Evolutionary conservation across 2,329 filamentous ascomycete genomes (phyloP).

Genomic region (Colletotrichum tropicicola): DNA sequence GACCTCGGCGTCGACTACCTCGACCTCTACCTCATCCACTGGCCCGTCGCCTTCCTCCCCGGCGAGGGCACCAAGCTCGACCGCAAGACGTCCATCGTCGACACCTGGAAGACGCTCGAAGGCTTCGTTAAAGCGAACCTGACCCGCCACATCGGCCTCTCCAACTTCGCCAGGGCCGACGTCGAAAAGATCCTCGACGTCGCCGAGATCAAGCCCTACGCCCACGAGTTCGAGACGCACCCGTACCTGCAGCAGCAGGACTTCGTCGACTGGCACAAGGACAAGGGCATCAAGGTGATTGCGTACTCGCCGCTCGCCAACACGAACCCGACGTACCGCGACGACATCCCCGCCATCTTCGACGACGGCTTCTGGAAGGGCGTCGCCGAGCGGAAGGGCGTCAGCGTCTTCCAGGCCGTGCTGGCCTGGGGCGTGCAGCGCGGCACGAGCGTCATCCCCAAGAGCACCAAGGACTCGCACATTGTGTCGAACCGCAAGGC

Average conservation of each 20-base stretch:
- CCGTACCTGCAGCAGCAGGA: constrained; percentile 59
- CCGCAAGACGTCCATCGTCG: constrained; percentile 38
- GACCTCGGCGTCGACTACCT: constrained; percentile 58
- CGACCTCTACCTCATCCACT: constrained; percentile 61
- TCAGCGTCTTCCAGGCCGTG: constrained; percentile 43
- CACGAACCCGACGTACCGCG: constrained; percentile 42
- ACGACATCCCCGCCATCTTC: constrained; percentile 36
- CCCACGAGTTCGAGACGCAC: constrained; percentile 56
- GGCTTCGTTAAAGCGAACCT: constrained; percentile 60
- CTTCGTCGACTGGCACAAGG: constrained; percentile 37
- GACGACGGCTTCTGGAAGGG: constrained; percentile 32
- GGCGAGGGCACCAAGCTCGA: constrained; percentile 38
- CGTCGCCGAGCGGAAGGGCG: constrained; percentile 37
- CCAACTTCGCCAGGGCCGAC: constrained; percentile 58
- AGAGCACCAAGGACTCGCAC: constrained; percentile 45
- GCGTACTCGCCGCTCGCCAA: constrained; percentile 46
- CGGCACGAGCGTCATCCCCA: constrained; percentile 45
- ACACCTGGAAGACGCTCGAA: constrained; percentile 69
- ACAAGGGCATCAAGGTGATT: constrained; percentile 44
- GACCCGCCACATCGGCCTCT: constrained; percentile 67
- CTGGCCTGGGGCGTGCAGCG: constrained; percentile 44
- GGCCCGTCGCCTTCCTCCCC: constrained; percentile 46
- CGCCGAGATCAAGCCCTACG: constrained; percentile 31
- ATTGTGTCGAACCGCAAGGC: constrained; percentile 56
- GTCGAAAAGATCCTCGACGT: constrained; percentile 28